phyloP scores from a whole-genome alignment of 2,329 filamentous ascomycete species.

The Sordariomycetes sp. region DNA sequence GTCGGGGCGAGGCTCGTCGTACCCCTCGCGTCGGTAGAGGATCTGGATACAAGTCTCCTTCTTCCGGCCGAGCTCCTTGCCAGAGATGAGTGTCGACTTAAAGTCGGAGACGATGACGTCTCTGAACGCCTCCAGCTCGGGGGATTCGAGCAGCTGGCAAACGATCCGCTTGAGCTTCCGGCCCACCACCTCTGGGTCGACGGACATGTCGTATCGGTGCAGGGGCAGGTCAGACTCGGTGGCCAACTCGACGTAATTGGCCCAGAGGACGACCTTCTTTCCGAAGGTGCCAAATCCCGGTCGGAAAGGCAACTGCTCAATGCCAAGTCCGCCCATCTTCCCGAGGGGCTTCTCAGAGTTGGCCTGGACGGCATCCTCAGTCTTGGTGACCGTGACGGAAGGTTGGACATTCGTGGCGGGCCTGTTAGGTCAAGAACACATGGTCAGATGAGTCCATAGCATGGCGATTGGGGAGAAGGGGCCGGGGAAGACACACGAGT shows the following conservation, averaged over 20 bases:
- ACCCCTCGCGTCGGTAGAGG: slow-evolving; percentile 16
- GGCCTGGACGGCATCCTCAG: background rate
- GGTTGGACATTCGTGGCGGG: background rate
- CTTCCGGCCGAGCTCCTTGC: slow-evolving; percentile 9
- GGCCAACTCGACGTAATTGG: slow-evolving; percentile 41
- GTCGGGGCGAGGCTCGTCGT: slow-evolving; percentile 13
- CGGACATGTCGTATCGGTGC: slow-evolving; percentile 34
- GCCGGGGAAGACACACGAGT: too few species aligned
- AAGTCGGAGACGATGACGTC: slow-evolving; percentile 6
- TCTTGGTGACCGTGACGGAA: slow-evolving; percentile 2
- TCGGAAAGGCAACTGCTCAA: slow-evolving; percentile 26
- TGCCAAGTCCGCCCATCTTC: background rate
- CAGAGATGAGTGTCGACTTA: slow-evolving; percentile 26
- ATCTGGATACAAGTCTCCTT: slow-evolving; percentile 5
- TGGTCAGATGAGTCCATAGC: background rate
- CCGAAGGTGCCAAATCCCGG: slow-evolving; percentile 38
- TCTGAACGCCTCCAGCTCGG: slow-evolving; percentile 28
- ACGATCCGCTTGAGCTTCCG: slow-evolving; percentile 2
- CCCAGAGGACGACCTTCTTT: slow-evolving; percentile 31
- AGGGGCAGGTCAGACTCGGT: slow-evolving; percentile 21
- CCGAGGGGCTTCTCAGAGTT: background rate
- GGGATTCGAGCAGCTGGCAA: slow-evolving; percentile 18
- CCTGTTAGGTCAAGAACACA: background rate
- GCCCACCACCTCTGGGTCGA: slow-evolving; percentile 13
- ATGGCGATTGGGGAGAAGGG: too few species aligned